phyloP scores from a whole-genome alignment of 1,284 basidiomycete species.

The Pyrrhoderma lamaoense region DNA sequence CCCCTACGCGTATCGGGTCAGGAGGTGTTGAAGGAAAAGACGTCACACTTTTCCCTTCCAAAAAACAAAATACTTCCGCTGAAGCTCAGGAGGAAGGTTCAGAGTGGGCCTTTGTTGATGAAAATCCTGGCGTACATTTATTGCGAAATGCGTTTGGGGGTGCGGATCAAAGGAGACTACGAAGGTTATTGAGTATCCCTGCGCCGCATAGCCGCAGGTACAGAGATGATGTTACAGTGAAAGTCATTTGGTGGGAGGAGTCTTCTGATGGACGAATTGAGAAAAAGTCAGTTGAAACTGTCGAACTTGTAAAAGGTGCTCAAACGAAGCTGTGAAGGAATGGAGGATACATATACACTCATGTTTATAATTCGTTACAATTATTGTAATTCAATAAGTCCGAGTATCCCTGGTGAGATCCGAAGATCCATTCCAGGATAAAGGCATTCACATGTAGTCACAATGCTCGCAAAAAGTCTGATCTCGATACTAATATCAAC shows the following conservation, averaged over 20 bases:
- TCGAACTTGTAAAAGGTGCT: background rate
- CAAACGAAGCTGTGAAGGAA: too few species aligned
- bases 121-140: conserved; percentile 84
- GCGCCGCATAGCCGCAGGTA: conserved; percentile 72
- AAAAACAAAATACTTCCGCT: background rate
- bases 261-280: too few species aligned
- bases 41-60: conserved; percentile 27
- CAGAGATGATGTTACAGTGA: conserved; percentile 88
- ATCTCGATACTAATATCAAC: too few species aligned
- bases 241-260: conserved; percentile 79
- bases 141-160: conserved; percentile 94
- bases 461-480: too few species aligned
- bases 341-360: too few species aligned
- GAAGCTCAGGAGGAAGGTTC: conserved; percentile 30
- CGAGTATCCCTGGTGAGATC: too few species aligned
- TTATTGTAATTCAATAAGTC: too few species aligned
- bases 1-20: conserved; percentile 39
- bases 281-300: too few species aligned
- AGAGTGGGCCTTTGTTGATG: conserved; percentile 80
- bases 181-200: conserved; percentile 78
- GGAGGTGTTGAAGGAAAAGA: conserved; percentile 63
- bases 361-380: too few species aligned
- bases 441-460: too few species aligned
- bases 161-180: conserved; percentile 61
- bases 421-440: too few species aligned